Percentiles rank a stretch among this genome's conserved stretches.
phyloP scores from a whole-genome alignment of 805 yeast species.

The Priceomyces haplophilus region DNA sequence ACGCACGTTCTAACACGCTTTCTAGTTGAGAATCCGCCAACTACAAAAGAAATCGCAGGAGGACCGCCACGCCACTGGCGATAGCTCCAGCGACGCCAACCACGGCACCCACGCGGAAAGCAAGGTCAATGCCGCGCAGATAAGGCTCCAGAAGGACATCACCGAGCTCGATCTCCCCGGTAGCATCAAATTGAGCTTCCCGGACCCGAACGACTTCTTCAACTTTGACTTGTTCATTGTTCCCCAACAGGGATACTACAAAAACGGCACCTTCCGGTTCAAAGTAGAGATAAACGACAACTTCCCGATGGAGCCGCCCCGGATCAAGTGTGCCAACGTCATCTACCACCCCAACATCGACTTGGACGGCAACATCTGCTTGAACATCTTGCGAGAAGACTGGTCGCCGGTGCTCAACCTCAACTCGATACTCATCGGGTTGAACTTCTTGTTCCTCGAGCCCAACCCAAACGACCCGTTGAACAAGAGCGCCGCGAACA shows the following conservation, averaged over 20 bases:
- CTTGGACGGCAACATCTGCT: slow-evolving; percentile 82
- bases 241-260: slow-evolving; percentile 74
- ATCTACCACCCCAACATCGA: slow-evolving; percentile 96
- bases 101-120: not conserved
- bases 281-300: slow-evolving; percentile 61
- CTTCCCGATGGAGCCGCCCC: slow-evolving; percentile 93
- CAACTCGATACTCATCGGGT: slow-evolving; percentile 78
- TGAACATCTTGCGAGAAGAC: slow-evolving; percentile 88
- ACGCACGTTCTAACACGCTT: slow-evolving; percentile 4
- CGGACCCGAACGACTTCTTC: slow-evolving; percentile 57
- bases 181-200: slow-evolving; percentile 50
- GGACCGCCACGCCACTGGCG: slow-evolving; percentile 32
- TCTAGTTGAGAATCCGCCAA: slow-evolving; percentile 55
- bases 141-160: slow-evolving; percentile 73
- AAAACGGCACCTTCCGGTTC: slow-evolving; percentile 68
- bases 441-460: slow-evolving; percentile 80
- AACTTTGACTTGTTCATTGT: slow-evolving; percentile 52
- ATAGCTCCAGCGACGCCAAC: slow-evolving; percentile 14
- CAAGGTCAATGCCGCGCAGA: slow-evolving; percentile 55
- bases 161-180: slow-evolving; percentile 64
- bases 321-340: slow-evolving; percentile 63
- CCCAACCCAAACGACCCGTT: slow-evolving; percentile 92
- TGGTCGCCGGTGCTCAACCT: slow-evolving; percentile 92
- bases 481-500: slow-evolving; percentile 82
- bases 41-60: slow-evolving; percentile 57